These are phyloP conservation scores for Forsythia suspensa DNA, from an alignment of 257 asterid species.

Conservation along the genomic window DNA sequence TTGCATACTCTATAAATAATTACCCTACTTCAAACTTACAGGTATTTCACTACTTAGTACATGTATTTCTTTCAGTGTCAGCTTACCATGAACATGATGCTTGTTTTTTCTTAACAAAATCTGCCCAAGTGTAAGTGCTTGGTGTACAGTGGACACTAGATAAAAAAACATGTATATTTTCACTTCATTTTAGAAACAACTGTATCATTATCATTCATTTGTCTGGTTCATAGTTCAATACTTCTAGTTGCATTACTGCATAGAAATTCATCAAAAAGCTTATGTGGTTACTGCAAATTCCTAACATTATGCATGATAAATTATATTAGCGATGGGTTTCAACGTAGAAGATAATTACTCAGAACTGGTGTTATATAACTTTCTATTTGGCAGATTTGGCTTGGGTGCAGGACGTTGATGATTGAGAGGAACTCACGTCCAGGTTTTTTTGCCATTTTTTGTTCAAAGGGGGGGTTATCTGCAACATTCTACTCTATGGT, in stretches of 20 bases:
- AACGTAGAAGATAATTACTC: neutral
- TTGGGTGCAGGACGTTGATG: conserved; percentile 48
- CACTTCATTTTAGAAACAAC: neutral
- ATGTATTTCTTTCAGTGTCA: neutral
- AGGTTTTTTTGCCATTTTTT: conserved; percentile 18
- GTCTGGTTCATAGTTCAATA: neutral
- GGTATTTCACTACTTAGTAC: neutral
- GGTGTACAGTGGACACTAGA: neutral
- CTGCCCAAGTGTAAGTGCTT: neutral
- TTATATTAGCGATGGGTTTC: neutral
- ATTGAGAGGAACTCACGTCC: conserved; percentile 18
- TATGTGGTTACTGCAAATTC: neutral
- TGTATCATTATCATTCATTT: neutral
- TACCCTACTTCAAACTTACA: neutral
- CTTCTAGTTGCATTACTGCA: neutral
- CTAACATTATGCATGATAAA: neutral
- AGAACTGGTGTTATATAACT: conserved; percentile 7
- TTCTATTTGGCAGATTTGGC: conserved; percentile 43
- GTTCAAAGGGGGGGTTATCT: conserved; percentile 6
- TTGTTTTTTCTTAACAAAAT: neutral
- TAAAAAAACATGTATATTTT: neutral
- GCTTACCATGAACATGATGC: neutral
- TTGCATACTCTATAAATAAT: neutral
- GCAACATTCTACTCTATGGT: conserved; percentile 14
- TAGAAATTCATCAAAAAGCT: neutral